These are phyloP conservation scores for Stereum hirsutum DNA, from an alignment of 1,284 basidiomycete species.

Conservation along the genomic window DNA sequence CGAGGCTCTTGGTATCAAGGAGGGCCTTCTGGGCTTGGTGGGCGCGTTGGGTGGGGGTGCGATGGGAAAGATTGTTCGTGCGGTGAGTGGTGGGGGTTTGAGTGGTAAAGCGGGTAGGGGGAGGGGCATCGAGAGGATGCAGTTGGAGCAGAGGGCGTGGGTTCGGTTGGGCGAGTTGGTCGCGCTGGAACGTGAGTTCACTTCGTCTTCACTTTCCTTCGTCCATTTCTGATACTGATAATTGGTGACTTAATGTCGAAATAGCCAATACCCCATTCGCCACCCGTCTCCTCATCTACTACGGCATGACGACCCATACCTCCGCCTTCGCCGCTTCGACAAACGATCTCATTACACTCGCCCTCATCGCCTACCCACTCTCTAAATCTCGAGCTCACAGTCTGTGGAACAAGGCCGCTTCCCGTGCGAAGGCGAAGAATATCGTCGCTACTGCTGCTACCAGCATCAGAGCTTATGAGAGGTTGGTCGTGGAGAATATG, in stretches of 20 bases:
- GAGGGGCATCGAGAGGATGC: constrained; percentile 28
- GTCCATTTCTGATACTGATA: background rate
- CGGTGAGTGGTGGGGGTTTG: too few relatives aligned
- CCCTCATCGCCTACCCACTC: constrained; percentile 39
- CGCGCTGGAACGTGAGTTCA: constrained; percentile 30
- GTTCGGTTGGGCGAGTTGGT: constrained; percentile 40
- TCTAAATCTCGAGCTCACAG: constrained; percentile 26
- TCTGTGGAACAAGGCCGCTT: constrained; percentile 21
- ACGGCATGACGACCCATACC: constrained; percentile 34
- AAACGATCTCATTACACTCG: constrained; percentile 45
- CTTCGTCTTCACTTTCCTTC: constrained; percentile 5
- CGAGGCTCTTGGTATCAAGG: constrained; percentile 30
- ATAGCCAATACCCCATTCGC: constrained; percentile 31
- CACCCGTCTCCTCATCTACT: constrained; percentile 40
- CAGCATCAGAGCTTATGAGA: constrained; percentile 41
- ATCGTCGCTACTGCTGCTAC: too few relatives aligned
- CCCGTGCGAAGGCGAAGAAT: constrained; percentile 17
- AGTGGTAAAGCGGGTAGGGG: constrained; percentile 15
- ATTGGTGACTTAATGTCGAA: too few relatives aligned
- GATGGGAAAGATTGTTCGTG: too few relatives aligned
- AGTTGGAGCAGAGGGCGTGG: constrained; percentile 43
- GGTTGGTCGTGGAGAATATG: constrained; percentile 43
- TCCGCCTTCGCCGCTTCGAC: constrained; percentile 28
- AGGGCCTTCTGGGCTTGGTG: constrained; percentile 30
- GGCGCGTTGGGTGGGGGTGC: too few relatives aligned